Evolutionary conservation across 768 basidiomycete genomes (phyloP), one percentile per base, ranked within the genome.

Genomic region (Leccinum longicurvipes): DNA sequence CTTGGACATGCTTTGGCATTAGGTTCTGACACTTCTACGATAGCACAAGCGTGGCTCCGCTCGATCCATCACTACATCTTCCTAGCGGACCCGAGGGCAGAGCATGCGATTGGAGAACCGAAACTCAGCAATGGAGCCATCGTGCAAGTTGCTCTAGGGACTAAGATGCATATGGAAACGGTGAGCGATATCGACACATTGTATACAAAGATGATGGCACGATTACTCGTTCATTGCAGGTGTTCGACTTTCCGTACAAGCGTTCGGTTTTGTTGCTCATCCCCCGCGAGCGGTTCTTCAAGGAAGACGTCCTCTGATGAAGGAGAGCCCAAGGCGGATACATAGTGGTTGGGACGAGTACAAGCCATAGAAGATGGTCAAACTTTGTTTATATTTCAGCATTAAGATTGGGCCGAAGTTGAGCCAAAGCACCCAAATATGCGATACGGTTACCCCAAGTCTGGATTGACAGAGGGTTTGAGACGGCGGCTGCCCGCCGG

Each of bases 71-170:
- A 81, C 59, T 76, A 72, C 55, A 60, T 72, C 36, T 79, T 81
- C 65, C 70, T 80, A 6, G 67, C 67, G 0, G 80, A 81, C 25
- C 68, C 74, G 1, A 68, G 80, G 41, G 76, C 78, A 1, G 61
- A 72, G 19, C 65, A 72, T 41, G 72, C 79, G 29, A 61, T 76
- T 31, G 77, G 74, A 29, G 79, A 81, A 57, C 79, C 79, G 0
- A 73, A 66, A 53, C 64, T 66, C 4, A 60, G 66, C 3, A 79
- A 63, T 65, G 60, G 50, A 19, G 60, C 50, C 19, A 61, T 66
- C 24, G 57, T 77, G 70, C 75, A 61, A n/a, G 32, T 66, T 23
- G 31, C 39, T 11, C 14, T 60, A 4, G 54, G 51, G 36, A 24
- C 65, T 11, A 49, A 55, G 42, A 66, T 66, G 66, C 66, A 66